These are phyloP conservation scores for Boechera retrofracta DNA, from an alignment of 345 rosid species.

Conservation along the genomic window DNA sequence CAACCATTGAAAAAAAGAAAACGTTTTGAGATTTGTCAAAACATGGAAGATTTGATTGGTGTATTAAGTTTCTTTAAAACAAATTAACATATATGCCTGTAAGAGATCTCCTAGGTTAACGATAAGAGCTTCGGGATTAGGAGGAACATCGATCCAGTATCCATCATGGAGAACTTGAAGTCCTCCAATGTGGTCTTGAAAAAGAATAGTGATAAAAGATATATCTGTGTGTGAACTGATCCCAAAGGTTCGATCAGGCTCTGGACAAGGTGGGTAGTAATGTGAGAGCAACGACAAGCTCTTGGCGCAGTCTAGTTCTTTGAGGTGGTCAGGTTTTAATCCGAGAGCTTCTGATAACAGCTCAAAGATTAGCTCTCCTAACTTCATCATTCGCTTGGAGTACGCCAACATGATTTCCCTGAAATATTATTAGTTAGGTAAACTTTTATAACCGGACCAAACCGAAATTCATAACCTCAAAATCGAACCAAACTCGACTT, in stretches of 20 bases:
- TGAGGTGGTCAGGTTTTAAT: conserved; percentile 45
- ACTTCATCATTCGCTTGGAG: conserved; percentile 41
- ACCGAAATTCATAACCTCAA: no score
- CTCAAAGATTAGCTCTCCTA: conserved; percentile 50
- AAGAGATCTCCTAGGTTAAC: conserved; percentile 61
- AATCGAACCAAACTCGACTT: no score
- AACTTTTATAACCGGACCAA: background rate
- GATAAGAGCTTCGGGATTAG: conserved; percentile 51
- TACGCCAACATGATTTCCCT: conserved; percentile 53
- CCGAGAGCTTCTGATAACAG: conserved; percentile 64
- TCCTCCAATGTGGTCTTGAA: conserved; percentile 63
- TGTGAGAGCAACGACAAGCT: conserved; percentile 48
- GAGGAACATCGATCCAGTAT: conserved; percentile 58
- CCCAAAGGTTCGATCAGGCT: conserved; percentile 58
- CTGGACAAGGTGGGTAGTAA: conserved; percentile 62
- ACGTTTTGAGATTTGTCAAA: conserved; percentile 8
- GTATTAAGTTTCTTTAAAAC: background rate
- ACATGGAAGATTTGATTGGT: background rate
- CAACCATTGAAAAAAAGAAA: background rate
- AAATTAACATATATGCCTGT: conserved; percentile 47
- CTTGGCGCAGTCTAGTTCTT: conserved; percentile 47
- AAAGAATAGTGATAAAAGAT: conserved; percentile 57
- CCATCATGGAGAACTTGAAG: conserved; percentile 55
- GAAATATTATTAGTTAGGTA: background rate
- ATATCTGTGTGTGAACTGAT: conserved; percentile 49